Evolutionary conservation across 768 basidiomycete species (phyloP), one percentile per base, ranked within the genome.

Genomic region (Cyathus striatus): DNA sequence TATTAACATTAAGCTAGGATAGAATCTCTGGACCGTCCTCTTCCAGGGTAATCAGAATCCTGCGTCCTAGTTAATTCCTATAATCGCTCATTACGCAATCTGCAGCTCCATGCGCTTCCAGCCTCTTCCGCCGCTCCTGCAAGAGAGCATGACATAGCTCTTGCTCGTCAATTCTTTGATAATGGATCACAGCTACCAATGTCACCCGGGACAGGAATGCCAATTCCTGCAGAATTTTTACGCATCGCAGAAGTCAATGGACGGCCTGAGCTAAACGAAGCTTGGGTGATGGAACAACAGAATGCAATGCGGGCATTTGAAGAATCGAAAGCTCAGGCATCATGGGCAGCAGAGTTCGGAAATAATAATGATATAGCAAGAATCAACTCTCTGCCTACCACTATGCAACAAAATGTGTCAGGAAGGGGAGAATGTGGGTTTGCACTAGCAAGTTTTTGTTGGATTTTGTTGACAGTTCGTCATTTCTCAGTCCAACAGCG

Each of bases 81-180:
- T 9, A n/a, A 23, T 40, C n/a, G 23, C 37, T 42, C n/a, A n/a
- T n/a, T 2, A 48, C 20, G 20, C 4, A 38, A 39, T 25, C 30
- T 37, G 2, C 48, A 91, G 89, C 72, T 92, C 20, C 88, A 85
- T 47, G 79, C 87, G 58, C 74, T 92, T 21, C 86, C 89, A 1
- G 72, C 75, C 17, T 74, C 74, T n/a, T 64, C 76, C 0, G 58
- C 69, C 14, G 50, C 61, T 18, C 66, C 47, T n/a, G 69, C 77
- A 24, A 76, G 68, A 46, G 78, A 81, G 51, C 83, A 79, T 39
- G 89, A 92, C 61, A 60, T 81, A 37, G 75, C 78, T 12, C 75
- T 88, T 49, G 89, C 88, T 21, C 79, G 83, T 35, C 86, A 86
- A 50, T 92, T 92, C 60, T 92, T 92, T 55, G 75, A 82, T 46